Evolutionary conservation across 2,329 filamentous ascomycete species (phyloP).

Genomic region (Xylaria sp.): DNA sequence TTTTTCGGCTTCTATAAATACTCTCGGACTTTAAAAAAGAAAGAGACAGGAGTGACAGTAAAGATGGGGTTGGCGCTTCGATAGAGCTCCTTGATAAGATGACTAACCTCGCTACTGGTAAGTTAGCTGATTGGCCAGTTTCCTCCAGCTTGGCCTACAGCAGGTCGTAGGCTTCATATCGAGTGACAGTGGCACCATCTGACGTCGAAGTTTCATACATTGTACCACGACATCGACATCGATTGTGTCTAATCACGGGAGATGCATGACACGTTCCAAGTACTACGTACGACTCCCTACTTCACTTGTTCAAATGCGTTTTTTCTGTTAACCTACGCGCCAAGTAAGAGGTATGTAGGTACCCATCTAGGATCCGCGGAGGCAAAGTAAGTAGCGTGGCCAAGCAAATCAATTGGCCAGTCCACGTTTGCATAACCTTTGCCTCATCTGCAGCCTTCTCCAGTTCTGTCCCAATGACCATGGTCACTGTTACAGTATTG

Average conservation of each 20-base stretch:
- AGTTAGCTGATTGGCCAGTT: constrained; percentile 24
- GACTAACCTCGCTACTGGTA: constrained; percentile 18
- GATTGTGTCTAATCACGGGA: neutral
- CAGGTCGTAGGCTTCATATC: constrained; percentile 5
- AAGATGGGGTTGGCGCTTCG: neutral
- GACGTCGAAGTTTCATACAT: constrained; percentile 19
- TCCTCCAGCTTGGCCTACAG: constrained; percentile 4
- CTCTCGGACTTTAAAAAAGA: neutral
- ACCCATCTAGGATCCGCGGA: neutral
- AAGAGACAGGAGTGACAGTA: neutral
- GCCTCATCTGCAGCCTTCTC: constrained; percentile 10
- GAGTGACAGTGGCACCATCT: constrained; percentile 17
- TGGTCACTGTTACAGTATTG: constrained; percentile 15
- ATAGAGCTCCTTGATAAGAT: neutral
- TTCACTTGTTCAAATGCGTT: neutral
- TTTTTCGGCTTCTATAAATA: neutral
- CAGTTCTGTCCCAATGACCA: neutral
- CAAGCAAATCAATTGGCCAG: neutral
- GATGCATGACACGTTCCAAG: neutral
- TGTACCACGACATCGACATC: constrained; percentile 12
- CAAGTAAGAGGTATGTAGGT: neutral
- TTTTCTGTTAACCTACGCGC: neutral
- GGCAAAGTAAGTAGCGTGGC: neutral
- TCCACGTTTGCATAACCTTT: constrained; percentile 1
- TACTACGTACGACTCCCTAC: no score